Conservation (phyloP, 352 stramenopile genomes). For the Phytopythium montanum region DNA sequence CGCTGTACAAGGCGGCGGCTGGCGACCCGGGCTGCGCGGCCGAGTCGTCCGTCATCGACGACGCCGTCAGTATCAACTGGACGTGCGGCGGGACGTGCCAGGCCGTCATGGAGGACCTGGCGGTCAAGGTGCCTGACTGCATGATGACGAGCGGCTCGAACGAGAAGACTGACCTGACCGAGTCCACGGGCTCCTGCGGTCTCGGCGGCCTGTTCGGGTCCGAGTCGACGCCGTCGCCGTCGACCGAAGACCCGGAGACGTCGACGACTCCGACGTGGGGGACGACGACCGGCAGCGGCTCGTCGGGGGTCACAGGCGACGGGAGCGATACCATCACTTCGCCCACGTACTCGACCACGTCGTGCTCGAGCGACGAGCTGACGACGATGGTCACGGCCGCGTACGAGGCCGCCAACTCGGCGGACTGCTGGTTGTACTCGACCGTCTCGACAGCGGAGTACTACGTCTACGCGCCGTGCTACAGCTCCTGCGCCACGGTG, state of each 20-base stretch:
- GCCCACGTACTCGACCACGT: background rate
- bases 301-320: background rate
- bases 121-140: conserved; percentile 2
- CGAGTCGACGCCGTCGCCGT: conserved; percentile 2
- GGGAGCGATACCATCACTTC: background rate
- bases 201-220: background rate
- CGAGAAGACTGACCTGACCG: conserved; percentile 1
- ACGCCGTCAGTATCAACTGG: conserved; percentile 2
- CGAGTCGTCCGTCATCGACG: background rate
- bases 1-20: conserved; percentile 2
- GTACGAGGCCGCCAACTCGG: background rate
- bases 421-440: background rate
- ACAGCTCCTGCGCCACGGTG: background rate
- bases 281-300: conserved; percentile 1
- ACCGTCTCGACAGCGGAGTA: background rate
- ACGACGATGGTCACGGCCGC: background rate
- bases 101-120: conserved; percentile 3
- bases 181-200: background rate
- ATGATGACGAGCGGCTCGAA: conserved; percentile 5
- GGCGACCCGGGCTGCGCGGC: background rate
- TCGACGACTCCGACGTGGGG: background rate
- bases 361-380: background rate
- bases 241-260: background rate
- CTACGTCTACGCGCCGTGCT: background rate
- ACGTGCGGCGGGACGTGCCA: background rate